Conservation (phyloP, 2,329 filamentous ascomycete genomes). For the Nectriaceae sp. region DNA sequence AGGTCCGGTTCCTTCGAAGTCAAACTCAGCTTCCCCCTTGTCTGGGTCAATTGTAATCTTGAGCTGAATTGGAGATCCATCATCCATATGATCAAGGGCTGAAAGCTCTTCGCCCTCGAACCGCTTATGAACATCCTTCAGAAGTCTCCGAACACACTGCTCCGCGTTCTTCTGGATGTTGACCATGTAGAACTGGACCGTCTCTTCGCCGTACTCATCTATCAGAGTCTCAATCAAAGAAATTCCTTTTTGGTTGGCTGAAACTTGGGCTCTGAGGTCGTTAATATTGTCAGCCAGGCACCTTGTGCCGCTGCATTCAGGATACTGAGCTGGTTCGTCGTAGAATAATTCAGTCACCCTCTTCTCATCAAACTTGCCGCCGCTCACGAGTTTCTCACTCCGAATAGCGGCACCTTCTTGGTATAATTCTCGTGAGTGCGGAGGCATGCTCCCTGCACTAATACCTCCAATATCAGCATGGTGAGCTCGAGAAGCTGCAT, state of each 20-base stretch:
- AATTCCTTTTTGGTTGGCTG: constrained; percentile 83
- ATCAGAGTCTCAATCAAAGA: constrained; percentile 77
- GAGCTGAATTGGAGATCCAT: constrained; percentile 75
- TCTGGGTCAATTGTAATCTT: constrained; percentile 73
- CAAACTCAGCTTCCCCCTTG: constrained; percentile 77
- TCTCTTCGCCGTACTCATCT: constrained; percentile 74
- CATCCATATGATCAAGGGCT: constrained; percentile 81
- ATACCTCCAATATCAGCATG: constrained; percentile 87
- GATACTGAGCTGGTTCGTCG: constrained; percentile 71
- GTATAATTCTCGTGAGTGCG: constrained; percentile 65
- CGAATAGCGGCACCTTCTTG: constrained; percentile 66
- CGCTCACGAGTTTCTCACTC: constrained; percentile 71
- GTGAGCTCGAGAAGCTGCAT: constrained; percentile 77
- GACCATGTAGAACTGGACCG: constrained; percentile 83
- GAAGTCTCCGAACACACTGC: constrained; percentile 68
- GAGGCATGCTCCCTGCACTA: constrained; percentile 79
- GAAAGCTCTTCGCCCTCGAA: constrained; percentile 72
- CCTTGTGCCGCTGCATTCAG: constrained; percentile 76
- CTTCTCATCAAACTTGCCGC: constrained; percentile 77
- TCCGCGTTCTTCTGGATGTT: constrained; percentile 82
- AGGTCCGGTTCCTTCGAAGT: constrained; percentile 77
- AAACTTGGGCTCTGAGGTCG: constrained; percentile 80
- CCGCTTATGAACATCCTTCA: constrained; percentile 69
- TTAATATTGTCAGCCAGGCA: constrained; percentile 82
- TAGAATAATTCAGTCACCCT: constrained; percentile 73